phyloP scores from a whole-genome alignment of 805 yeast genomes.

The Cyberlindnera meyerae region DNA sequence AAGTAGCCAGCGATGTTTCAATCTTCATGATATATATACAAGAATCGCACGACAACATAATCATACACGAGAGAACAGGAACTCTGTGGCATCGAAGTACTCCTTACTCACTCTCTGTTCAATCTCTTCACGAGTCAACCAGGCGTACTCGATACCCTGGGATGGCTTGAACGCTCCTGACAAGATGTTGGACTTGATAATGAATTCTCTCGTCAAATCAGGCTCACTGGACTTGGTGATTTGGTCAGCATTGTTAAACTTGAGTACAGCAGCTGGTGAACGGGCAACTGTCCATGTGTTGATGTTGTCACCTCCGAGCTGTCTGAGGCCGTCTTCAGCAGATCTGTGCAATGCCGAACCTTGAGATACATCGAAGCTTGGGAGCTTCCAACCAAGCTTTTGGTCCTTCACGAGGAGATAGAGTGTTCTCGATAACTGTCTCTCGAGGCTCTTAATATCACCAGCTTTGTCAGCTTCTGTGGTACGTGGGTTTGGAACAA shows the following conservation, averaged over 20 bases:
- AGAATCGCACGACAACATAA: no score
- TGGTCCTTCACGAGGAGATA: slow-evolving; percentile 60
- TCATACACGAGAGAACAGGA: slow-evolving; percentile 31
- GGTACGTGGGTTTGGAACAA: slow-evolving; percentile 61
- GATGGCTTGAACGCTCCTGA: slow-evolving; percentile 67
- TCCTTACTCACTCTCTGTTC: slow-evolving; percentile 42
- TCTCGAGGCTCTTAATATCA: slow-evolving; percentile 66
- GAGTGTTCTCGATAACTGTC: slow-evolving; percentile 74
- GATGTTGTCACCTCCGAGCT: slow-evolving; percentile 67
- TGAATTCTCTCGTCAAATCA: slow-evolving; percentile 48
- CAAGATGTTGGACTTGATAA: slow-evolving; percentile 81
- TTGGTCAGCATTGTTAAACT: slow-evolving; percentile 29
- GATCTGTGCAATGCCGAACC: slow-evolving; percentile 53
- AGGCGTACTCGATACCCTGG: slow-evolving; percentile 53
- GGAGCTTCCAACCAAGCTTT: slow-evolving; percentile 63
- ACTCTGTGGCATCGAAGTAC: slow-evolving; percentile 52
- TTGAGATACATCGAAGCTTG: slow-evolving; percentile 52
- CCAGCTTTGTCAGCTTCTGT: slow-evolving; percentile 71
- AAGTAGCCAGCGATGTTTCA: no score
- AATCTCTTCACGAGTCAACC: slow-evolving; percentile 85
- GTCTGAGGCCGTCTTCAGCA: slow-evolving; percentile 70
- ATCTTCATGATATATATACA: no score
- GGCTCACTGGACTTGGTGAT: slow-evolving; percentile 17
- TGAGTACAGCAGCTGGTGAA: slow-evolving; percentile 73
- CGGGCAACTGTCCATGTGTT: slow-evolving; percentile 90